These are phyloP conservation scores for Maudiozyma bulderi DNA, from an alignment of 805 yeast genomes.

Conservation along the genomic window DNA sequence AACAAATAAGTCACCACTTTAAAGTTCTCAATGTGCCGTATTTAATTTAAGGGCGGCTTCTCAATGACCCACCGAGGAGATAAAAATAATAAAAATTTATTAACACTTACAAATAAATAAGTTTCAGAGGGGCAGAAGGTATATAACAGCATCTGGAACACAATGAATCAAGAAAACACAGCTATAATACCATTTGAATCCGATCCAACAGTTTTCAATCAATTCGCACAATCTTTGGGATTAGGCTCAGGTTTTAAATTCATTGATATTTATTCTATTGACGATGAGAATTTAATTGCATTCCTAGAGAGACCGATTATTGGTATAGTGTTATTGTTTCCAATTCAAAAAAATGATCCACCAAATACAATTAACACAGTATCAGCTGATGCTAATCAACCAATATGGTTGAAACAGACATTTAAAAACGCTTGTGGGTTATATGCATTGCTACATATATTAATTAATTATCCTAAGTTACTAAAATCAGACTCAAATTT, in stretches of 20 bases:
- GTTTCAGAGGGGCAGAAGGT: too few relatives aligned
- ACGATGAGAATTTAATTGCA: constrained; percentile 70
- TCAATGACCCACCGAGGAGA: too few relatives aligned
- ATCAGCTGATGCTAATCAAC: not conserved
- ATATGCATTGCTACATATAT: constrained; percentile 70
- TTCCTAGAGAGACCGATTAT: constrained; percentile 75
- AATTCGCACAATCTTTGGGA: constrained; percentile 60
- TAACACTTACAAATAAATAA: too few relatives aligned
- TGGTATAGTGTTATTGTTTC: constrained; percentile 74
- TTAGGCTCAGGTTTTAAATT: constrained; percentile 50
- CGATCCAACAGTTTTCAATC: constrained; percentile 74
- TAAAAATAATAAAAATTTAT: too few relatives aligned
- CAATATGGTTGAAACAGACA: constrained; percentile 76
- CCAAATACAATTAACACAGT: constrained; percentile 38
- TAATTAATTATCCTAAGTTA: constrained; percentile 30
- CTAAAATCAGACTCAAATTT: constrained; percentile 15
- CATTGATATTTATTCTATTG: constrained; percentile 75
- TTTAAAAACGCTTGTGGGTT: constrained; percentile 88
- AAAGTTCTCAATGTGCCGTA: too few relatives aligned
- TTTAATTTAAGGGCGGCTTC: too few relatives aligned
- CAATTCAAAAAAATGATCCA: constrained; percentile 48
- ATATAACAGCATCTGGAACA: not conserved
- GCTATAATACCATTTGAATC: constrained; percentile 82
- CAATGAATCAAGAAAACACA: constrained; percentile 8
- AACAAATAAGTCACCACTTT: too few relatives aligned